Evolutionary conservation across 805 yeast genomes (phyloP), one percentile per base, ranked within the genome.

Genomic region (Candida peoriensis): DNA sequence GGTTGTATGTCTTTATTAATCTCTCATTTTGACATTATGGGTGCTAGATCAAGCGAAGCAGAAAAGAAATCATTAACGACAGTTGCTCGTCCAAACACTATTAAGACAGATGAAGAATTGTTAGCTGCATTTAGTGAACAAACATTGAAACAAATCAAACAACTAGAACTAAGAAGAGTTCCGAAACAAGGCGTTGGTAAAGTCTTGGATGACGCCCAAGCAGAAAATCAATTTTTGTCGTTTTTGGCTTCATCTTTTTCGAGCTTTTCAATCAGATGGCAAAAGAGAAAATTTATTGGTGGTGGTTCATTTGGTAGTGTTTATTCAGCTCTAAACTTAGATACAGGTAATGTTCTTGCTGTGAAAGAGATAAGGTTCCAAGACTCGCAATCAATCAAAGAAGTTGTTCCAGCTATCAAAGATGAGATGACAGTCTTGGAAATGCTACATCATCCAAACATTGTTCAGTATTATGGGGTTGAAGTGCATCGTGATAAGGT

Each of bases 1-100:
- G 84, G 95, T 1, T 88, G 97, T 60, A 86, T 93, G 88, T 80
- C 97, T 2, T 65, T 93, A 33, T 66, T 93, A 40, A 90, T 93
- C 43, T 86, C 96, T 0, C 97, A 93, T 61, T 93, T 93, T 53
- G 98, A 93, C 61, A 88, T 93, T 34, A 93, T 90, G 96, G 97
- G 97, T 32, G 97, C 97, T 0, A 72, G 97, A 51, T 83, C 96
- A 2, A 81, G 56, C 70, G 74, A 48, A 36, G 42, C 74, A 56
- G 60, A 71, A 64, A 78, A 76, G 34, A 79, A 72, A 47, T 66
- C 73, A 32, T 70, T 68, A 50, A 50, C 43, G 30, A 58, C 52
- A 38, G 52, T 52, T 33, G 63, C 44, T 30, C 52, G 52, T 20
- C 61, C 64, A 32, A 63, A 61, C 21, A 73, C 74, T 7, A 58